Base-by-base conservation (phyloP, 345 rosid species). In the Brassica nigra region DNA sequence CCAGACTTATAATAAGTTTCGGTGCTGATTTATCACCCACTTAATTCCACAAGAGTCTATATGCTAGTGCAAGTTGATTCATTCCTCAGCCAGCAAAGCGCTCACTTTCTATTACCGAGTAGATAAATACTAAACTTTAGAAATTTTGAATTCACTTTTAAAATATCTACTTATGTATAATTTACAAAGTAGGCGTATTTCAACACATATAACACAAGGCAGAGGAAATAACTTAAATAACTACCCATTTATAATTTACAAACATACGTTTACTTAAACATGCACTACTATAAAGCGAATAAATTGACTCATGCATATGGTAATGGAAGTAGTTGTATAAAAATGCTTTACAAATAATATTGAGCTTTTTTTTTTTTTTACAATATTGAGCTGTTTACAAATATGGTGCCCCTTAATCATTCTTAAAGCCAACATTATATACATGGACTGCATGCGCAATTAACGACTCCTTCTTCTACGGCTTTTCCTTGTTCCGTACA, bases 381-480 rank as follows among this genome's bases (percentile, higher is more conserved):
- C 15, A 28, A 4, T 69, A 49, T n/a, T 57, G 75, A 71, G 65
- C 70, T 75, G 78, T 70, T 75, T 55, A 63, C 63, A 64, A 76
- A 70, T 63, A 18, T 70, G 47, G 16, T 11, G 76, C 34, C 83
- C 64, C 75, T 80, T 80, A 76, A 76, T 75, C 63, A 80, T 70
- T 70, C 73, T 39, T 80, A 80, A 66, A 63, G 83, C 42, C 80
- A 68, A 23, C 23, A 54, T 52, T 61, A 16, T 39, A 39, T 36
- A 16, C 55, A 57, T 61, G 42, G 31, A 23, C 61, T 28, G 78
- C 83, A 74, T 80, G 83, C 83, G 80, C 76, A 70, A 42, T 63
- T 67, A 64, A 80, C 68, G 79, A 75, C 65, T 80, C 83, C 73
- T 75, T 75, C 66, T 74, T 69, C 80, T 70, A 65, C 73, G 76